These are phyloP conservation scores for Petunia secreta DNA, from an alignment of 257 asterid species.

Conservation along the genomic window DNA sequence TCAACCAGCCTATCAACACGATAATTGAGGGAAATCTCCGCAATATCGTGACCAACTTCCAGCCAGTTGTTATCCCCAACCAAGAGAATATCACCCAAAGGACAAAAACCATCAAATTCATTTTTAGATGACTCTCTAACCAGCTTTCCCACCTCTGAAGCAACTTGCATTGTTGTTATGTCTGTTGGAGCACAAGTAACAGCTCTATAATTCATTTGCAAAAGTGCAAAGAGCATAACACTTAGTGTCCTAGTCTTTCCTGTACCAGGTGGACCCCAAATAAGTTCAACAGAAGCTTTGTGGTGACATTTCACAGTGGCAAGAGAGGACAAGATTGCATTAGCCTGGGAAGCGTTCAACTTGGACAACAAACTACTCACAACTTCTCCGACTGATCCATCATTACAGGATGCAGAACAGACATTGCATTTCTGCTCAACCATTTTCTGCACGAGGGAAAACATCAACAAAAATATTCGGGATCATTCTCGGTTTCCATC, in stretches of 20 bases:
- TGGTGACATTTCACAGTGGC: constrained; percentile 23
- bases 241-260: constrained; percentile 35
- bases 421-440: background rate
- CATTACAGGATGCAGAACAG: background rate
- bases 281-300: constrained; percentile 26
- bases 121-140: constrained; percentile 30
- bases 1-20: constrained; percentile 41
- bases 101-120: constrained; percentile 15
- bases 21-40: constrained; percentile 42
- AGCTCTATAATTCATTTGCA: constrained; percentile 24
- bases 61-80: constrained; percentile 47
- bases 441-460: background rate
- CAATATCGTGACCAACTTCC: constrained; percentile 34
- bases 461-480: constrained; percentile 1
- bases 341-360: constrained; percentile 49
- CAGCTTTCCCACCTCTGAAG: constrained; percentile 41
- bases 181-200: constrained; percentile 30
- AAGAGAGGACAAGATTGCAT: constrained; percentile 24
- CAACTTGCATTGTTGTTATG: constrained; percentile 38
- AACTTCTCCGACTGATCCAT: background rate
- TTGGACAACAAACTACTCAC: constrained; percentile 27
- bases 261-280: constrained; percentile 39
- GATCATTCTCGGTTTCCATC: background rate
- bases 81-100: constrained; percentile 50
- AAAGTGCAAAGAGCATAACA: constrained; percentile 26